Conservation (phyloP, 140 eudicot genomes). For the Anethum foeniculum region DNA sequence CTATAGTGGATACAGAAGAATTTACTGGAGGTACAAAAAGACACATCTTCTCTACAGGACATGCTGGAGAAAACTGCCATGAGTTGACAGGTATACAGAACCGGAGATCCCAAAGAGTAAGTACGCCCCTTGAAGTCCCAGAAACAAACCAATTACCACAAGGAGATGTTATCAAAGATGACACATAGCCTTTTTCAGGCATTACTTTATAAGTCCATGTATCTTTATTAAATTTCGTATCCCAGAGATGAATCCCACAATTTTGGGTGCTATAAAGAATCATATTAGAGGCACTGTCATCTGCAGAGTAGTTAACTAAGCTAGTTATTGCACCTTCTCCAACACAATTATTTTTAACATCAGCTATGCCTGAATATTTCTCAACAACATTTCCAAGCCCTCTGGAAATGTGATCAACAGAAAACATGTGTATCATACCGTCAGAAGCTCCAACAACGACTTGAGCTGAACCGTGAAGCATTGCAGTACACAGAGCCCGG, state of each 20-base stretch:
- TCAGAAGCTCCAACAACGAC: conserved; percentile 86
- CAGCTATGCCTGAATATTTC: conserved; percentile 82
- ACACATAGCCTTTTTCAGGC: conserved; percentile 79
- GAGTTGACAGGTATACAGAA: conserved; percentile 86
- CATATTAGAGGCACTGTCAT: conserved; percentile 44
- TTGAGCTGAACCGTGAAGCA: conserved; percentile 77
- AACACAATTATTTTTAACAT: conserved; percentile 46
- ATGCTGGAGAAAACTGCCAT: conserved; percentile 71
- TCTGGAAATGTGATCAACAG: conserved; percentile 73
- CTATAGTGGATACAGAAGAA: conserved; percentile 45
- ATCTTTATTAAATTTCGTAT: conserved; percentile 51
- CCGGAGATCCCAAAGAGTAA: conserved; percentile 93
- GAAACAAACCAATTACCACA: conserved; percentile 98
- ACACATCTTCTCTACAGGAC: conserved; percentile 72
- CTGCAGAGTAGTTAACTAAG: conserved; percentile 62
- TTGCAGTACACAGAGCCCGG: conserved; percentile 65
- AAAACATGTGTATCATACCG: conserved; percentile 71
- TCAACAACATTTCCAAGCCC: conserved; percentile 84
- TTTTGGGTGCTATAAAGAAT: conserved; percentile 83
- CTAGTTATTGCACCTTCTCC: conserved; percentile 79
- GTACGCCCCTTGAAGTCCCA: conserved; percentile 93
- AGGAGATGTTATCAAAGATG: conserved; percentile 71
- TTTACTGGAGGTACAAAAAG: conserved; percentile 70
- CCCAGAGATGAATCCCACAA: conserved; percentile 77
- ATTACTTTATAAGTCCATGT: conserved; percentile 59